These are phyloP conservation scores for Pichia phayaonensis DNA, from an alignment of 805 yeast species.

Conservation along the genomic window DNA sequence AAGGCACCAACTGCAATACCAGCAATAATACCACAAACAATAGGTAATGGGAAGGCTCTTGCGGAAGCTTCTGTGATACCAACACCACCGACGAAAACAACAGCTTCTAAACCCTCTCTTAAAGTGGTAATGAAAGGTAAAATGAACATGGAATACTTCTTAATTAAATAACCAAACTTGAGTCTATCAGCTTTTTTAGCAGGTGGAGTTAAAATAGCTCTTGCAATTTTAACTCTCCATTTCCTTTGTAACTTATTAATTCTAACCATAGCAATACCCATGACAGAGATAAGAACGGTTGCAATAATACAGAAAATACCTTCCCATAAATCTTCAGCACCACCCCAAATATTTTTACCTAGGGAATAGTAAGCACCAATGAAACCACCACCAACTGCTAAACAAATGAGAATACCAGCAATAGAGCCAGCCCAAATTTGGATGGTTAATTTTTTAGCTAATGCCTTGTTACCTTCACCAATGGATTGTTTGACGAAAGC, in stretches of 20 bases:
- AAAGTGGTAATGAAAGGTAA: constrained; percentile 86
- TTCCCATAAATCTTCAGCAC: constrained; percentile 93
- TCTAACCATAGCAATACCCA: constrained; percentile 97
- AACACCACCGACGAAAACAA: constrained; percentile 94
- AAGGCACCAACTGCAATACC: constrained; percentile 66
- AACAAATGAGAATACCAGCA: constrained; percentile 69
- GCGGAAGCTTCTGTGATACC: constrained; percentile 47
- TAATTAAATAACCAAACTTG: constrained; percentile 45
- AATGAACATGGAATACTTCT: constrained; percentile 81
- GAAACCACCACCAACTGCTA: constrained; percentile 83
- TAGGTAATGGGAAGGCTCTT: constrained; percentile 85
- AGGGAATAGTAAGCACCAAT: constrained; percentile 87
- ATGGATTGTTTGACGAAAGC: constrained; percentile 90
- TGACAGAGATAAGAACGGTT: constrained; percentile 74
- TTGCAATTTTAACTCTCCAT: constrained; percentile 94
- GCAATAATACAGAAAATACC: constrained; percentile 92
- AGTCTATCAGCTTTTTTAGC: constrained; percentile 41
- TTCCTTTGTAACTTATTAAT: constrained; percentile 93
- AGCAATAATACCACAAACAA: constrained; percentile 72
- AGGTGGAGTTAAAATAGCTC: constrained; percentile 61
- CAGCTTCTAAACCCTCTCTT: constrained; percentile 97
- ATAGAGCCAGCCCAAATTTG: constrained; percentile 87
- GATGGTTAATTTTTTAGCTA: constrained; percentile 32
- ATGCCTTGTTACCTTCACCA: constrained; percentile 42
- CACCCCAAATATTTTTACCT: constrained; percentile 76